Percentiles rank a stretch among this genome's conserved stretches.
Evolutionary conservation across 2,329 filamentous ascomycete species (phyloP).

Genomic region (Diaporthe vaccinii): DNA sequence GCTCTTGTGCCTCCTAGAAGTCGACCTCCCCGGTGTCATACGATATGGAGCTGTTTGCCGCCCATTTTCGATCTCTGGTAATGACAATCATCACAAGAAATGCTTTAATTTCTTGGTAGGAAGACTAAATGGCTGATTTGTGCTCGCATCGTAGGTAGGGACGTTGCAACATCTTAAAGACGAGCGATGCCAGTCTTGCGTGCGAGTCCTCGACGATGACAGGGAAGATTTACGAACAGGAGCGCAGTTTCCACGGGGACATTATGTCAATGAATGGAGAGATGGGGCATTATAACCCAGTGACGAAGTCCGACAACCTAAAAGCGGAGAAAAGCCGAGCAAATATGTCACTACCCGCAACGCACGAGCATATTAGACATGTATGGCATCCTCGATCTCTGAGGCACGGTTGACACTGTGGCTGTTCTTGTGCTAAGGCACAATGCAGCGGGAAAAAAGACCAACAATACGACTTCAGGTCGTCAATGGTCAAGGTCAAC

Average conservation of each 20-base stretch:
- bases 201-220: neutral
- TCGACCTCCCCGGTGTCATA: too few species aligned
- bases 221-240: neutral
- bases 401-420: accelerated
- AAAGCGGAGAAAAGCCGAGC: accelerated
- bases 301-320: neutral
- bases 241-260: neutral
- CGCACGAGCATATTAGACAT: too few species aligned
- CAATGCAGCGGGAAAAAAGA: too few species aligned
- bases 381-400: neutral
- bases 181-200: neutral
- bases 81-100: neutral
- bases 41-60: neutral
- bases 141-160: neutral
- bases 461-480: neutral
- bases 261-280: neutral
- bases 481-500: neutral
- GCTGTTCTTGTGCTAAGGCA: accelerated
- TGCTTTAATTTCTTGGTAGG: neutral
- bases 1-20: neutral
- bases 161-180: too few species aligned
- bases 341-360: too few species aligned
- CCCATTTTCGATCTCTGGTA: too few species aligned
- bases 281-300: neutral
- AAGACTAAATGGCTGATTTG: neutral